Percentiles rank a stretch among this genome's conserved stretches.
Conservation (phyloP, 2,329 filamentous ascomycete species). For the Alternaria ventricosa region DNA sequence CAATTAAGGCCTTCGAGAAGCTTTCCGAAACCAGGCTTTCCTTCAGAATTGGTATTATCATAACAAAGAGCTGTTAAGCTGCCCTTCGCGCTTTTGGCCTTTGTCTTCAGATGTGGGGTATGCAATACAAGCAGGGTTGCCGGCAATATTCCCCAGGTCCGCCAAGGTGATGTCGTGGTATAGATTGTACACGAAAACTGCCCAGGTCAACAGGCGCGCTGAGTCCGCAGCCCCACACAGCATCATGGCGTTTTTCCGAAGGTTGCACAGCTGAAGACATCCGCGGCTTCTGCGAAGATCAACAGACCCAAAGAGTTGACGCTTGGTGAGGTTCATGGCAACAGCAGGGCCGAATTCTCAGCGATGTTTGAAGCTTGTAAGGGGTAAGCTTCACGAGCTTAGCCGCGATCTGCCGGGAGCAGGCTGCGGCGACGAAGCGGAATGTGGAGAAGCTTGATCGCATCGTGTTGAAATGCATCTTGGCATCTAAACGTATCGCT, state of each 20-base stretch:
- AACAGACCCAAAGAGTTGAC: background rate
- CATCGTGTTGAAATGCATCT: constrained; percentile 8
- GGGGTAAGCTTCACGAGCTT: constrained; percentile 3
- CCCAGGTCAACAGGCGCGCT: background rate
- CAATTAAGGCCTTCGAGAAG: constrained; percentile 35
- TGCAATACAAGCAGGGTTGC: constrained; percentile 21
- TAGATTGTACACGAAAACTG: background rate
- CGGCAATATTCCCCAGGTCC: constrained; percentile 12
- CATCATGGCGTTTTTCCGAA: background rate
- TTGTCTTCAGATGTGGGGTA: constrained; percentile 26
- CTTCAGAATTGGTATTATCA: constrained; percentile 13
- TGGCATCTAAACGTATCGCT: constrained; percentile 10
- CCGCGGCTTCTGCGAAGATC: background rate
- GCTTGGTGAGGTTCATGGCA: background rate
- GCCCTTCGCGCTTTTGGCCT: constrained; percentile 16
- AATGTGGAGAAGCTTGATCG: constrained; percentile 22
- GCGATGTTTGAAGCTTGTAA: constrained; percentile 7
- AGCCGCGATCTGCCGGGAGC: constrained; percentile 2
- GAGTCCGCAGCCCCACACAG: background rate
- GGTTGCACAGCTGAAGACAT: background rate
- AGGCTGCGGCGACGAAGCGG: constrained; percentile 15
- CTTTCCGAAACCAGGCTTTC: constrained; percentile 27
- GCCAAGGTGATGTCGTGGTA: constrained; percentile 1
- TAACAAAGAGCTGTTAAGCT: constrained; percentile 25
- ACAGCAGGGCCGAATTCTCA: constrained; percentile 1